Percentiles rank a stretch among this genome's conserved stretches.
Conservation (phyloP, 805 yeast species). For the Yamadazyma phyllophila region DNA sequence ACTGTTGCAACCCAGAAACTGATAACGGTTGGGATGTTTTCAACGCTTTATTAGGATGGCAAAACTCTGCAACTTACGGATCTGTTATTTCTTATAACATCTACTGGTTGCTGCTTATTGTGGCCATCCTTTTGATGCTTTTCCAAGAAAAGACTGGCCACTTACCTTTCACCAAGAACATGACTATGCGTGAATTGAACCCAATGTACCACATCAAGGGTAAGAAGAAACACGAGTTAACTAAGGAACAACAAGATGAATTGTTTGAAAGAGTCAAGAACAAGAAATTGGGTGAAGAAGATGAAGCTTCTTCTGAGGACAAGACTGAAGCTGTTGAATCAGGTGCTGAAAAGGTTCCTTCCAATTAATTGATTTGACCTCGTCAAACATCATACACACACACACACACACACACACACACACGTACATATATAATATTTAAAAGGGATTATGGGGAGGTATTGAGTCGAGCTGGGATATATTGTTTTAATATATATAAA, state of each 20-base stretch:
- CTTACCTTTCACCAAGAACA: slow-evolving; percentile 61
- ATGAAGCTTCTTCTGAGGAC: slow-evolving; percentile 14
- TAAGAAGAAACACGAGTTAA: slow-evolving; percentile 51
- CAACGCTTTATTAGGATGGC: slow-evolving; percentile 95
- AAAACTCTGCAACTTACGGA: slow-evolving; percentile 92
- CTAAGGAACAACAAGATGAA: slow-evolving; percentile 31
- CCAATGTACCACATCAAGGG: slow-evolving; percentile 73
- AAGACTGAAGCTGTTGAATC: slow-evolving; percentile 9
- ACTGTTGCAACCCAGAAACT: slow-evolving; percentile 92
- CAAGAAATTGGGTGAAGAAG: slow-evolving; percentile 15
- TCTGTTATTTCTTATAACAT: slow-evolving; percentile 84
- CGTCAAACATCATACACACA: slow-evolving; percentile 7
- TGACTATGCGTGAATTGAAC: slow-evolving; percentile 47
- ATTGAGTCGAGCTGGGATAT: slow-evolving; percentile 15
- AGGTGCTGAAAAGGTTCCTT: slow-evolving; percentile 8
- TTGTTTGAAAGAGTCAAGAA: slow-evolving; percentile 33
- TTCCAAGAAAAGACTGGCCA: slow-evolving; percentile 84
- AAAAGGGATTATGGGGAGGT: slow-evolving; percentile 14
- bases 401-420: slow-evolving; percentile 12
- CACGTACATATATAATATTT: slow-evolving; percentile 6
- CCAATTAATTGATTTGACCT: background rate
- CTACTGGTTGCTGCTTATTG: slow-evolving; percentile 65
- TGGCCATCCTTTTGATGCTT: slow-evolving; percentile 60
- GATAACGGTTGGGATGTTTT: slow-evolving; percentile 97
- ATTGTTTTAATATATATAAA: slow-evolving; percentile 9